phyloP scores from a whole-genome alignment of 306 rosid species.

The Casuarina equisetifolia region DNA sequence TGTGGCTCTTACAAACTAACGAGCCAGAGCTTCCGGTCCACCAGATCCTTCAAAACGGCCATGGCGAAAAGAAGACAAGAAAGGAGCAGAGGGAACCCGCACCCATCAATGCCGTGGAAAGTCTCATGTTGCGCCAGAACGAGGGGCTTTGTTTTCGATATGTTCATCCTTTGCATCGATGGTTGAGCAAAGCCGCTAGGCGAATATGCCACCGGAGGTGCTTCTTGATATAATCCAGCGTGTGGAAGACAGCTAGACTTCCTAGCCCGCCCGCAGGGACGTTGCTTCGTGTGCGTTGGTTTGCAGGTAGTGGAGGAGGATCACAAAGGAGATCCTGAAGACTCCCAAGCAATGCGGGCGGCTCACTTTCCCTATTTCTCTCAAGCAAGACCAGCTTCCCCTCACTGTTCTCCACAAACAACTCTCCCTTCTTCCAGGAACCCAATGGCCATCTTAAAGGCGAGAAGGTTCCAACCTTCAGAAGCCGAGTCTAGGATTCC shows the following conservation, averaged over 20 bases:
- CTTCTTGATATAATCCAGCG: constrained; percentile 83
- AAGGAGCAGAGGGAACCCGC: constrained; percentile 40
- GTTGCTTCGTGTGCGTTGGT: constrained; percentile 88
- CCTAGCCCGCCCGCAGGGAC: constrained; percentile 87
- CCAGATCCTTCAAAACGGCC: background rate
- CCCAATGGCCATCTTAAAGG: no score
- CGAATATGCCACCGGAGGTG: constrained; percentile 77
- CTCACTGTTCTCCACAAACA: no score
- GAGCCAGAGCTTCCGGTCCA: no score
- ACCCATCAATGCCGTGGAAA: constrained; percentile 43
- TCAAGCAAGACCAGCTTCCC: no score
- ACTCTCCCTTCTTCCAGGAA: no score
- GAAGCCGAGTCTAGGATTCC: no score
- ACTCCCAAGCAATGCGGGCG: constrained; percentile 61
- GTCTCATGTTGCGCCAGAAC: constrained; percentile 80
- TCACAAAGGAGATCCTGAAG: constrained; percentile 68
- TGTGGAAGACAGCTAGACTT: constrained; percentile 68
- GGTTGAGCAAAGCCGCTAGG: constrained; percentile 58
- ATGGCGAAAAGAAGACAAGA: constrained; percentile 43
- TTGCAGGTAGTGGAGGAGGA: constrained; percentile 79
- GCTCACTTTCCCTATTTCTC: no score
- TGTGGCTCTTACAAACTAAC: no score
- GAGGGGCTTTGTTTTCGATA: constrained; percentile 27
- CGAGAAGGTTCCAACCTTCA: no score
- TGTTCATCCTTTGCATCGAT: constrained; percentile 15